These are phyloP conservation scores for Aschersonia sp. DNA, from an alignment of 2,329 filamentous ascomycete species.

Conservation along the genomic window DNA sequence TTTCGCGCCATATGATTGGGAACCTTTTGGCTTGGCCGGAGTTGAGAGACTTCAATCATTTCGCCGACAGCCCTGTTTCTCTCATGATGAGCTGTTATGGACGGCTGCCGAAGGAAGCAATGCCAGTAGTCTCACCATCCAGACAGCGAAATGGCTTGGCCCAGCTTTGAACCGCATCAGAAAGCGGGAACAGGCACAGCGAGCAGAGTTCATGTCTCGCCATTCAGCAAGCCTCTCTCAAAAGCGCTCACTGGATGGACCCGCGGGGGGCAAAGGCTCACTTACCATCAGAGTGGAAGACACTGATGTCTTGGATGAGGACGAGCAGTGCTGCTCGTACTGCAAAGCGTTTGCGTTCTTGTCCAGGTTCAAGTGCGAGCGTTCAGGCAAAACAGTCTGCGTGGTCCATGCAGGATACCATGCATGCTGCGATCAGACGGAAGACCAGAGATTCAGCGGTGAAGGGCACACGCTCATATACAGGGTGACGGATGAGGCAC, in stretches of 20 bases:
- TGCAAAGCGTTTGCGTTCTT: conserved; percentile 90
- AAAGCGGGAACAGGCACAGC: conserved; percentile 54
- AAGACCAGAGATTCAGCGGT: conserved; percentile 53
- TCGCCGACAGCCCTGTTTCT: conserved; percentile 87
- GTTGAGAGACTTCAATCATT: conserved; percentile 80
- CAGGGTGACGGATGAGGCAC: conserved; percentile 58
- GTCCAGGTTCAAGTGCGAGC: conserved; percentile 76
- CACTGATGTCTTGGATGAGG: conserved; percentile 70
- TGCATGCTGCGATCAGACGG: conserved; percentile 61
- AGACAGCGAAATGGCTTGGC: conserved; percentile 87
- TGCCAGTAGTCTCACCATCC: conserved; percentile 52
- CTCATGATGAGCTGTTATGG: conserved; percentile 85
- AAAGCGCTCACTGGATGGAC: conserved; percentile 29
- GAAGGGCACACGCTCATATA: conserved; percentile 62
- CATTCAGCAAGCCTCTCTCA: conserved; percentile 43
- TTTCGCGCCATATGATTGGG: conserved; percentile 91
- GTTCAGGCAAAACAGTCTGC: conserved; percentile 69
- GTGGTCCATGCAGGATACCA: conserved; percentile 66
- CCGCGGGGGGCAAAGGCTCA: conserved; percentile 36
- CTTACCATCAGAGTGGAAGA: conserved; percentile 53
- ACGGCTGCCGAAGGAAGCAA: conserved; percentile 73
- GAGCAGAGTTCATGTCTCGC: conserved; percentile 52
- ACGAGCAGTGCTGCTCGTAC: conserved; percentile 82
- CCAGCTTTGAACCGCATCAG: conserved; percentile 72
- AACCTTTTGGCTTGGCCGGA: conserved; percentile 74